phyloP scores from a whole-genome alignment of 2,329 filamentous ascomycete genomes.

The Davidsoniella neocaledoniae region DNA sequence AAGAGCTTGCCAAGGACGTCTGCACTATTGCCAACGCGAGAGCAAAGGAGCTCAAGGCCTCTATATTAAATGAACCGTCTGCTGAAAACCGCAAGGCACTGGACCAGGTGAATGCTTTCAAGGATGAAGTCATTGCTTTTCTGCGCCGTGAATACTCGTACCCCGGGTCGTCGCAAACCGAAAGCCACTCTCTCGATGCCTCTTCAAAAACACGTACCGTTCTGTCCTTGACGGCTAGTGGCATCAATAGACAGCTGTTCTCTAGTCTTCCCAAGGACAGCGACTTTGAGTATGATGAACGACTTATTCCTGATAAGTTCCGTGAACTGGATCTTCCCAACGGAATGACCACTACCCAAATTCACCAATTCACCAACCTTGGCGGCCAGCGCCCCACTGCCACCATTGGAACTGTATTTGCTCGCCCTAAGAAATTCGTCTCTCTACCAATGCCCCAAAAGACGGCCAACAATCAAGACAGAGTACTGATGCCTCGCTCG shows the following conservation, averaged over 20 bases:
- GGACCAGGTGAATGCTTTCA: constrained; percentile 4
- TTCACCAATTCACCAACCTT: constrained; percentile 23
- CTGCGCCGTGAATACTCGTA: constrained; percentile 44
- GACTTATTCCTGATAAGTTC: constrained; percentile 25
- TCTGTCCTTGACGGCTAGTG: constrained; percentile 61
- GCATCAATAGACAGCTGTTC: constrained; percentile 62
- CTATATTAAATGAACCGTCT: constrained; percentile 16
- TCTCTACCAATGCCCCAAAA: constrained; percentile 41
- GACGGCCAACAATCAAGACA: constrained; percentile 51
- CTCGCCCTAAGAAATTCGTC: constrained; percentile 26
- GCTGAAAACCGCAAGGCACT: constrained; percentile 12
- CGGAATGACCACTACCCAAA: constrained; percentile 40
- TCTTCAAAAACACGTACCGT: constrained; percentile 29
- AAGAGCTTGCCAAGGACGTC: constrained; percentile 46
- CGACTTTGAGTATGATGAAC: constrained; percentile 16
- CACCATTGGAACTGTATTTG: constrained; percentile 53
- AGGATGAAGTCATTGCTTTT: constrained; percentile 41
- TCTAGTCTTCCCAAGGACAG: constrained; percentile 50
- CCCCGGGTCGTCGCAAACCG: constrained; percentile 17
- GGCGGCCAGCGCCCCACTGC: constrained; percentile 22
- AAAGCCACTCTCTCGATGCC: background rate
- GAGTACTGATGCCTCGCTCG: constrained; percentile 34
- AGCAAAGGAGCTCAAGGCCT: constrained; percentile 29
- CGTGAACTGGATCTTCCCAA: constrained; percentile 53
- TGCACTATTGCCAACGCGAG: constrained; percentile 30